phyloP scores from a whole-genome alignment of 148 eudicot species.

The Cornus kousa region DNA sequence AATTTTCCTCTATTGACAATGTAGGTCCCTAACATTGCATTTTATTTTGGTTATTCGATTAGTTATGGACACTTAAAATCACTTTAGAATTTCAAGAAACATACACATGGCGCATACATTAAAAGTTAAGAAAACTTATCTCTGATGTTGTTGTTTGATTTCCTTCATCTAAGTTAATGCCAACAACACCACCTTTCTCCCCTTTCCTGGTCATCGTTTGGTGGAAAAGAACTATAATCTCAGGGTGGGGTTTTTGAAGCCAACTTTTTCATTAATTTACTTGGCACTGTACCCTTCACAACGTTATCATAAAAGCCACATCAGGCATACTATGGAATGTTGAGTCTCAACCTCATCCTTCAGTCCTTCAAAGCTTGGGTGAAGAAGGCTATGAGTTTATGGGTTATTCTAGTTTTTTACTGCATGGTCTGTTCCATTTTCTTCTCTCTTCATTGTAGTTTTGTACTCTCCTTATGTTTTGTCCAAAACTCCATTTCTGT shows the following conservation, averaged over 20 bases:
- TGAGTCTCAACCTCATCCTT: background rate
- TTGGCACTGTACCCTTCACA: background rate
- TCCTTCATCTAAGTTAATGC: too few relatives aligned
- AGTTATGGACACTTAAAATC: too few relatives aligned
- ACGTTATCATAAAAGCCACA: background rate
- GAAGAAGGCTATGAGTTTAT: background rate
- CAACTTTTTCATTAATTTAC: background rate
- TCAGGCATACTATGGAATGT: background rate
- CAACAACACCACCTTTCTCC: background rate
- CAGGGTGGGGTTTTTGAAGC: too few relatives aligned
- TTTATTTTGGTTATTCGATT: too few relatives aligned
- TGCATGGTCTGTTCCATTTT: background rate
- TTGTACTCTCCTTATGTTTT: background rate
- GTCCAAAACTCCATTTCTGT: background rate
- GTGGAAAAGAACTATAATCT: too few relatives aligned
- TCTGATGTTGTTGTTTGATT: too few relatives aligned
- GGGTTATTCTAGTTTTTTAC: background rate
- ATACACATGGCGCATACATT: too few relatives aligned
- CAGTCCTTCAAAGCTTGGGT: background rate
- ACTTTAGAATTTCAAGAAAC: too few relatives aligned
- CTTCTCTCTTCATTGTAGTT: background rate
- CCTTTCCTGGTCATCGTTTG: background rate
- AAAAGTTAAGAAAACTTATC: too few relatives aligned
- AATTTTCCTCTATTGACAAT: background rate
- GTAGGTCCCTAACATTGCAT: background rate